Conservation (phyloP, 345 rosid genomes). For the Clarkia xantiana region DNA sequence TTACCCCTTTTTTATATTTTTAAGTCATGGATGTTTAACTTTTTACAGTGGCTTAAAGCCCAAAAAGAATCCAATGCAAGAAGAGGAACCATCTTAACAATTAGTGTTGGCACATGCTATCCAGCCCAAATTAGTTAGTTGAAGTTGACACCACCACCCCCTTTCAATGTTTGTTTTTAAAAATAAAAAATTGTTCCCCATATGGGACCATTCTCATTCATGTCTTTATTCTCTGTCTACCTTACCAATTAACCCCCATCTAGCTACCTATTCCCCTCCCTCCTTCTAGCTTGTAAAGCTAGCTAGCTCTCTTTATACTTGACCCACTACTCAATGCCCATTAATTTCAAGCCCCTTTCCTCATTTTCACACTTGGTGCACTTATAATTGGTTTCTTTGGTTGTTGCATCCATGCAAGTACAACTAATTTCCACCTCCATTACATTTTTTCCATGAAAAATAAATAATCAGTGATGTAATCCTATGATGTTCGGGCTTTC, state of each 20-base stretch:
- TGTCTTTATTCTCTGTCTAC: neutral
- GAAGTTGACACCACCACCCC: slow-evolving; percentile 8
- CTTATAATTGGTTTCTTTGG: too few species aligned
- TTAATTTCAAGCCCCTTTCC: too few species aligned
- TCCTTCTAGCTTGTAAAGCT: neutral
- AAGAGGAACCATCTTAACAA: neutral
- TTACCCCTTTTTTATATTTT: too few species aligned
- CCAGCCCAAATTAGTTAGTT: slow-evolving; percentile 9
- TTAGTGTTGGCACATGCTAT: slow-evolving; percentile 9
- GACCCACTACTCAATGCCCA: too few species aligned
- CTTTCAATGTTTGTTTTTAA: too few species aligned
- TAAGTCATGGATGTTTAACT: neutral
- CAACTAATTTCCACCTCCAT: too few species aligned
- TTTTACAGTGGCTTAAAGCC: neutral
- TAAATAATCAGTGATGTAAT: too few species aligned
- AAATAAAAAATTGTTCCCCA: slow-evolving; percentile 13
- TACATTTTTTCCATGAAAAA: too few species aligned
- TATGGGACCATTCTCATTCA: slow-evolving; percentile 26
- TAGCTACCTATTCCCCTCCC: neutral
- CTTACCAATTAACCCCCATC: neutral
- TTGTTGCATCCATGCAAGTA: too few species aligned
- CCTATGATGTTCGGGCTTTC: too few species aligned
- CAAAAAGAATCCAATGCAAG: slow-evolving; percentile 1
- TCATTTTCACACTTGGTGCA: too few species aligned
- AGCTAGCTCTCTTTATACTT: neutral